phyloP scores from a whole-genome alignment of 176 grass and related monocot species.

The Pharus latifolius region DNA sequence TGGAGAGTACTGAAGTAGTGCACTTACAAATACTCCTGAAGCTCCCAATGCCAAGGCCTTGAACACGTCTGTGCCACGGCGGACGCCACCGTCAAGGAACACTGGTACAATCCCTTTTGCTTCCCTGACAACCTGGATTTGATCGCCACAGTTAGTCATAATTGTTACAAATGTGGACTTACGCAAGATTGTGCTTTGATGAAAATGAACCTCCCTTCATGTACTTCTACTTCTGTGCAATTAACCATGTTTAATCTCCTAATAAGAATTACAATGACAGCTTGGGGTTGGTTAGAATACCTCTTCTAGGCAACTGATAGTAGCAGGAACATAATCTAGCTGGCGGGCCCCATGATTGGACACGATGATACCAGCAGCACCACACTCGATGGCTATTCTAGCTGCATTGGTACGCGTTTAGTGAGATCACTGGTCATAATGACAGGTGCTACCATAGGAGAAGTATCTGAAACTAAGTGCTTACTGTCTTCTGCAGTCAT shows the following conservation, averaged over 20 bases:
- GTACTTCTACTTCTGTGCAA: not conserved
- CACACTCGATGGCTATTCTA: conserved; percentile 50
- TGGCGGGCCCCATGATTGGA: conserved; percentile 94
- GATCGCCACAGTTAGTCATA: not conserved
- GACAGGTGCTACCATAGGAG: not conserved
- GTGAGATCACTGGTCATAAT: not conserved
- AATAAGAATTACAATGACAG: no score
- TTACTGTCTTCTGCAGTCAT: conserved; percentile 91
- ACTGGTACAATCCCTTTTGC: conserved; percentile 62
- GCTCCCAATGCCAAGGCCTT: conserved; percentile 83
- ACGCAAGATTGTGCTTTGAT: not conserved
- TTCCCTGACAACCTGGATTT: conserved; percentile 63
- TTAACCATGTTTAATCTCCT: not conserved
- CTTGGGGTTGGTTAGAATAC: not conserved
- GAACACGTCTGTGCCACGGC: conserved; percentile 90
- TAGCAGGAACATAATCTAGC: conserved; percentile 85
- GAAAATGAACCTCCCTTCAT: not conserved
- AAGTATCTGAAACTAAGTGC: not conserved
- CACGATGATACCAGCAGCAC: conserved; percentile 72
- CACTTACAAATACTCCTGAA: conserved; percentile 83
- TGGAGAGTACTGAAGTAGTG: not conserved
- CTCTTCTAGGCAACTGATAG: conserved; percentile 94
- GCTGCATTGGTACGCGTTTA: conserved; percentile 38
- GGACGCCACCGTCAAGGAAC: conserved; percentile 85
- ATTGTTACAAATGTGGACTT: not conserved